phyloP scores from a whole-genome alignment of 176 grass and related monocot species.

The Eremochloa ophiuroides region DNA sequence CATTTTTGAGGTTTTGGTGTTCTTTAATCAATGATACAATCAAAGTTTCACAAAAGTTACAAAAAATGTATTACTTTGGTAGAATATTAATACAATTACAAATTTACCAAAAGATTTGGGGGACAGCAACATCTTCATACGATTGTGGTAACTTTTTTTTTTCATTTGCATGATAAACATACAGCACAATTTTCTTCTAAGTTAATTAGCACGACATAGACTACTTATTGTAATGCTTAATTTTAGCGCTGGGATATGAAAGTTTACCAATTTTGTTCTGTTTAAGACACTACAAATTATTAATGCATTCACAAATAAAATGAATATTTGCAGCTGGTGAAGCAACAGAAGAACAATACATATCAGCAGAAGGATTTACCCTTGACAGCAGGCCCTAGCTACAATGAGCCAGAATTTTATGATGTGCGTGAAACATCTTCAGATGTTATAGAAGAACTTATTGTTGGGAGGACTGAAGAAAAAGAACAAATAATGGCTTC shows the following conservation, averaged over 20 bases:
- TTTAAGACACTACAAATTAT: neutral
- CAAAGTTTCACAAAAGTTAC: no score
- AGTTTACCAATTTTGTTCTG: neutral
- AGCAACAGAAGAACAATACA: neutral
- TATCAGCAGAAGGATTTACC: neutral
- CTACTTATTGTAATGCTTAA: neutral
- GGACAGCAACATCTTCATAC: no score
- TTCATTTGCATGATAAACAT: neutral
- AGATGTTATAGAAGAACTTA: constrained; percentile 2
- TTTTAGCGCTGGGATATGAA: neutral
- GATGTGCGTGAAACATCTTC: neutral
- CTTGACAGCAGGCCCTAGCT: neutral
- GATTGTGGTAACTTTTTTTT: no score
- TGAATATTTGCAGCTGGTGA: neutral
- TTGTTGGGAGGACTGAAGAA: neutral
- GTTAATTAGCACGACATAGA: neutral
- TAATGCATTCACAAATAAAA: neutral
- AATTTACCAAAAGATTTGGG: no score
- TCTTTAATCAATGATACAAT: no score
- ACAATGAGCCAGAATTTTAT: neutral
- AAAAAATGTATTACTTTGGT: no score
- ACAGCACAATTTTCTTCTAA: neutral
- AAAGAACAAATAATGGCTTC: neutral
- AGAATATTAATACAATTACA: no score
- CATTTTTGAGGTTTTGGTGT: no score